Base-by-base conservation (phyloP, 495 filamentous ascomycete species). In the Amphirosellinia nigrospora region DNA sequence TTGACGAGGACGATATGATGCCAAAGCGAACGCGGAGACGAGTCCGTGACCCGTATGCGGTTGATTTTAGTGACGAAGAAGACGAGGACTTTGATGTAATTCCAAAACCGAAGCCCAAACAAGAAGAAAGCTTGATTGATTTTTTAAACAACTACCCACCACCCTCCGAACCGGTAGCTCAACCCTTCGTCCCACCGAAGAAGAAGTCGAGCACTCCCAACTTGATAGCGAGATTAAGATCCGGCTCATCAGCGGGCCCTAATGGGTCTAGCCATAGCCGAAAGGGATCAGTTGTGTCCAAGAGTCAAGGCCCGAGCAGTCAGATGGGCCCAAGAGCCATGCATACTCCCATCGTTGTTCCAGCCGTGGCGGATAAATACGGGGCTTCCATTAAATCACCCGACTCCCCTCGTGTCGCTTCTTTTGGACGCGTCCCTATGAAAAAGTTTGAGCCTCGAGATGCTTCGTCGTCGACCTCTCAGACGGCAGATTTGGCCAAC, bases 1-100 rank as follows among this genome's bases (percentile, higher is more conserved):
- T 76, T 43, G 79, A 81, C 38, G 80, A 82, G 32, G 85, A 87
- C 60, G 83, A 85, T 72, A 79, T 80, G 71, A 84, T 86, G 75
- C 86, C 86, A 5, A 83, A 85, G 55, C 89, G 93, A 67, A 97
- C 90, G 72, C 92, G 89, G 60, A 87, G 89, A 46, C 89, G 94
- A 32, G 88, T 93, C 50, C 91, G 86, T 50, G 96, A 99, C 74
- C 95, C 96, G 0, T 98, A 98, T 73, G 92, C 94, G 41, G 92
- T 98, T 68, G 95, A 97, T 71, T 85, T 90, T 48, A 92, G 91
- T 70, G 93, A 94, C 71, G 92, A 94, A 23, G 88, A 93, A 2
- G 82, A 84, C 0, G 89, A 90, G 19, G 81, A 90, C 7, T 79
- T 78, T 21, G 79, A 76, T 4, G 58, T 76, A 21, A 71, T 78